These are phyloP conservation scores for Vigna nakashimae DNA, from an alignment of 306 rosid genomes.

Conservation along the genomic window DNA sequence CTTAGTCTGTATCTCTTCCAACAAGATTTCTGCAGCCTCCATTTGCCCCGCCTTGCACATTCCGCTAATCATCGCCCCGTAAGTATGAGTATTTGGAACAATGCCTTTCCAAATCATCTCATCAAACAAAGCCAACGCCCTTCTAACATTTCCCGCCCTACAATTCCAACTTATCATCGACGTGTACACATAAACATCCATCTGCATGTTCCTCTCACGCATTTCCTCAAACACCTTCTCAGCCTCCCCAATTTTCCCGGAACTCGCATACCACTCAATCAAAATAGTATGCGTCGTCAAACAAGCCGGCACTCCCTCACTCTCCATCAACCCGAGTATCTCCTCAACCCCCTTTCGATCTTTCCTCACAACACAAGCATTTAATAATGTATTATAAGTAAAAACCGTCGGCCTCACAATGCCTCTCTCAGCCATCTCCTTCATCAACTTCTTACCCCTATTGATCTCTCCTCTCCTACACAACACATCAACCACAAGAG, in stretches of 20 bases:
- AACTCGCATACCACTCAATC: conserved; percentile 64
- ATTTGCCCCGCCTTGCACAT: conserved; percentile 75
- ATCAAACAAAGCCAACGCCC: conserved; percentile 74
- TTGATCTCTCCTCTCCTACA: conserved; percentile 63
- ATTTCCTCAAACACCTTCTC: conserved; percentile 69
- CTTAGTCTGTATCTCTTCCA: conserved; percentile 71
- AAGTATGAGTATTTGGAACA: conserved; percentile 65
- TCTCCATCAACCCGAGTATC: conserved; percentile 67
- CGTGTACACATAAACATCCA: conserved; percentile 72
- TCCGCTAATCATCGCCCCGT: conserved; percentile 71
- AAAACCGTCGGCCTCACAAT: conserved; percentile 59
- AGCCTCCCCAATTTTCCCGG: conserved; percentile 58
- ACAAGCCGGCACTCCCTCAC: conserved; percentile 52
- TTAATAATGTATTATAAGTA: conserved; percentile 70
- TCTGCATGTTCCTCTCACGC: conserved; percentile 54
- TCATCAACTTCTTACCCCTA: conserved; percentile 65
- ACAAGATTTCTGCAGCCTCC: conserved; percentile 72
- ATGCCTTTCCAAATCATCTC: conserved; percentile 64
- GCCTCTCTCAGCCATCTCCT: conserved; percentile 55
- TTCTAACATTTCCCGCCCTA: conserved; percentile 64
- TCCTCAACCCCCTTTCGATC: conserved; percentile 56
- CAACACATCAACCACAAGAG: conserved; percentile 67
- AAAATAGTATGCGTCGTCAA: conserved; percentile 61
- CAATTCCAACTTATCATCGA: conserved; percentile 74
- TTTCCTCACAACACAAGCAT: conserved; percentile 60